Conservation (phyloP, 2,329 filamentous ascomycete species). For the Cladophialophora psammophila region DNA sequence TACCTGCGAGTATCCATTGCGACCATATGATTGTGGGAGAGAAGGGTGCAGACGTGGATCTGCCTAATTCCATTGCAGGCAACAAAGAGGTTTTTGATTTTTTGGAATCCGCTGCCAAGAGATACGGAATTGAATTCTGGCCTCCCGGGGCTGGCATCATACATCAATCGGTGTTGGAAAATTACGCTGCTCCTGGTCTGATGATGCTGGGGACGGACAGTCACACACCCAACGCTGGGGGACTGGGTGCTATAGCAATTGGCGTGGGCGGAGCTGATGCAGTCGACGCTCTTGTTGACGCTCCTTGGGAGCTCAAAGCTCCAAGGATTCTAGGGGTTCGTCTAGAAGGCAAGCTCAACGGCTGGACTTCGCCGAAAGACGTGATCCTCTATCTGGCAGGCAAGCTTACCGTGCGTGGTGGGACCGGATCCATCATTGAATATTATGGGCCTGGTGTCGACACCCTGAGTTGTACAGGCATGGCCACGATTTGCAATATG, state of each 20-base stretch:
- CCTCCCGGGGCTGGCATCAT: constrained; percentile 93
- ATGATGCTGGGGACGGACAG: constrained; percentile 99
- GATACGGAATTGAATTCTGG: constrained; percentile 96
- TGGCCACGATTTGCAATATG: constrained; percentile 93
- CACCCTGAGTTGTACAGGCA: constrained; percentile 87
- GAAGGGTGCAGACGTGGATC: constrained; percentile 84
- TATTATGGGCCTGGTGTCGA: constrained; percentile 91
- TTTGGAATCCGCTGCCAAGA: constrained; percentile 87
- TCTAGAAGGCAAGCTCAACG: constrained; percentile 80
- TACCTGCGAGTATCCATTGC: constrained; percentile 97
- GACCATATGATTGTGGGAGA: constrained; percentile 98
- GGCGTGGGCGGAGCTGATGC: constrained; percentile 97
- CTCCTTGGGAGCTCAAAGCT: constrained; percentile 96
- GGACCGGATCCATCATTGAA: constrained; percentile 93
- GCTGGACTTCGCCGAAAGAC: constrained; percentile 95
- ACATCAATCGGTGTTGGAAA: constrained; percentile 96
- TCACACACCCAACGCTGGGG: constrained; percentile 97
- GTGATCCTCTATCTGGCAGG: constrained; percentile 91
- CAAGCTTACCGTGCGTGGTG: constrained; percentile 87
- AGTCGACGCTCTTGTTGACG: constrained; percentile 93
- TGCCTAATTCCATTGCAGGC: constrained; percentile 82
- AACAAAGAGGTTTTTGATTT: constrained; percentile 99
- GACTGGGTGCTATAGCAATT: constrained; percentile 90
- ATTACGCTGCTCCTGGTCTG: constrained; percentile 93
- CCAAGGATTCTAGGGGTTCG: constrained; percentile 87